A percentile compares a stretch with the other conserved stretches of the same genome.
These are phyloP conservation scores for Pelargonium myrrhifolium DNA, from an alignment of 441 rosid genomes.

Conservation along the genomic window DNA sequence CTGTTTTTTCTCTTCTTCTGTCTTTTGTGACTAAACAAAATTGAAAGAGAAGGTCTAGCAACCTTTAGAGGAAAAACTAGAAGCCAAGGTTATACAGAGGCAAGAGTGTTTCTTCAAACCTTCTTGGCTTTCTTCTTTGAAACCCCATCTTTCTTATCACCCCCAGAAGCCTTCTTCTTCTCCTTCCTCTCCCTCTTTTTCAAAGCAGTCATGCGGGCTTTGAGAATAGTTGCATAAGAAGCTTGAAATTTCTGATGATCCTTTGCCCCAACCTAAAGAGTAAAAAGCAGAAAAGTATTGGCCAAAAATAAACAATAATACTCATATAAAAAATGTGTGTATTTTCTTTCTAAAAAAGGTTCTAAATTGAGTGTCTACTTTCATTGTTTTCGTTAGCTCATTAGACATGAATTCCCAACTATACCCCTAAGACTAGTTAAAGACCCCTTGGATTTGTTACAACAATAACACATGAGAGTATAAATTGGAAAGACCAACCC, in stretches of 20 bases:
- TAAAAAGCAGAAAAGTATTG: conserved; percentile 12
- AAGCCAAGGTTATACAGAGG: conserved; percentile 5
- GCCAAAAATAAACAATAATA: neutral
- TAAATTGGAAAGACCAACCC: too few species aligned
- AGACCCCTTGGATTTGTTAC: too few species aligned
- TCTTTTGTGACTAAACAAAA: too few species aligned
- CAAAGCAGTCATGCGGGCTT: conserved; percentile 83
- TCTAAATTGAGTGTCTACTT: too few species aligned
- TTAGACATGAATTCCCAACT: too few species aligned
- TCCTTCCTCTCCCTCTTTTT: conserved; percentile 95
- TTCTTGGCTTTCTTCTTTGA: conserved; percentile 33
- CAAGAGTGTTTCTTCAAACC: conserved; percentile 21
- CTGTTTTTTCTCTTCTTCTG: neutral
- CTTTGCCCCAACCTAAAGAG: conserved; percentile 65
- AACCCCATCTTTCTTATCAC: conserved; percentile 43
- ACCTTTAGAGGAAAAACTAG: neutral
- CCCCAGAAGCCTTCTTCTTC: conserved; percentile 60
- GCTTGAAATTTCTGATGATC: conserved; percentile 93
- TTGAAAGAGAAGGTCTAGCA: neutral
- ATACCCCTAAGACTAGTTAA: too few species aligned
- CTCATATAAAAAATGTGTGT: neutral
- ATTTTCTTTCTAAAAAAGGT: too few species aligned
- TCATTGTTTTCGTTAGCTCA: too few species aligned
- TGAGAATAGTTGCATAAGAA: conserved; percentile 82
- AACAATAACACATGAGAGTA: too few species aligned